Base-by-base conservation (phyloP, 2,329 filamentous ascomycete genomes). In the Rutstroemia sp. region DNA sequence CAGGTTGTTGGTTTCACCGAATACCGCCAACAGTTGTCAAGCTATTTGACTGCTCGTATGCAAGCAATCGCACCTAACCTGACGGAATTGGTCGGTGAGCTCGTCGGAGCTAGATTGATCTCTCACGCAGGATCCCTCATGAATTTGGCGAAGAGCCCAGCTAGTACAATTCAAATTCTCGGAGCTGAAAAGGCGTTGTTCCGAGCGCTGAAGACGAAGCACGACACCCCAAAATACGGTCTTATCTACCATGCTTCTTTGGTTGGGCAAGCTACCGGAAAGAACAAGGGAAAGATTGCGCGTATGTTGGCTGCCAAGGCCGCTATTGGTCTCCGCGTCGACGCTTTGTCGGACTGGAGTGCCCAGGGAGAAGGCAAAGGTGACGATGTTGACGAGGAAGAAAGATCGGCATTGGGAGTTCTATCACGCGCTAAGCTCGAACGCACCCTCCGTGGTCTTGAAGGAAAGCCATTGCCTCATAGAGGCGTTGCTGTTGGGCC, bases 241-340 rank as follows among this genome's bases (percentile, higher is more conserved):
- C 81, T 95, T 63, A 89, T 95, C 71, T 95, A 94, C 76, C 88
- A 95, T 74, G 88, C 89, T 49, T 94, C 89, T 27, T 82, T 99
- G 47, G 95, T 99, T 63, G 95, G 94, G 46, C 94, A 99, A 76
- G 94, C 94, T 30, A 95, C 89, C 19, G 94, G 94, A 68, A 92
- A 90, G 78, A 97, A 97, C 80, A 99, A 99, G 86, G 94, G 94
- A 67, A 99, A 99, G 80, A 96, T 99, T 69, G 94, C 94, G 44
- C 89, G 94, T 81, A 91, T 96, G 79, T 82, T 99, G 60, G 88
- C 94, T 49, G 88, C 92, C 65, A 97, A 97, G 80, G 86, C 92
- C 48, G 90, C 94, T 25, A 83, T 99, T 51, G 92, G 92, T 78
- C 79, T 96, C 49, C 91, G 94, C 75, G 88, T 96, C 50, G 94